These are phyloP conservation scores for Penicillium herquei DNA, from an alignment of 495 filamentous ascomycete species.

Conservation along the genomic window DNA sequence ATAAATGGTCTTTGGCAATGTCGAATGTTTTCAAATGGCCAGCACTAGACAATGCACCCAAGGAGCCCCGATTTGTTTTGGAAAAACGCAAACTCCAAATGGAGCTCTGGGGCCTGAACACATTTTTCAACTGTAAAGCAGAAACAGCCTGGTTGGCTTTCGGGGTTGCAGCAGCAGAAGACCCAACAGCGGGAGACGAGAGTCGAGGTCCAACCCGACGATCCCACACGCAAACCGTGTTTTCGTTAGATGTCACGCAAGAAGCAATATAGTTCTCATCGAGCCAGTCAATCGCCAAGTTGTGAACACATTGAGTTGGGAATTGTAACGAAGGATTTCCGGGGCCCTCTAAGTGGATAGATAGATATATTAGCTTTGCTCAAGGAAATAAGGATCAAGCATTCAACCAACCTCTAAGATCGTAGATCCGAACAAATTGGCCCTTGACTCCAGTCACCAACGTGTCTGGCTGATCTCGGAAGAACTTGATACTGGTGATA, in stretches of 20 bases:
- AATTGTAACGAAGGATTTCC: constrained; percentile 61
- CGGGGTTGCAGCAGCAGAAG: constrained; percentile 30
- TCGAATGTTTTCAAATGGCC: constrained; percentile 76
- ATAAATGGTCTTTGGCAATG: constrained; percentile 59
- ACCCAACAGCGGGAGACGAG: constrained; percentile 37
- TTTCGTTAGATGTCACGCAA: constrained; percentile 65
- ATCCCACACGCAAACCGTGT: constrained; percentile 85
- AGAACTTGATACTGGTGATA: constrained; percentile 90
- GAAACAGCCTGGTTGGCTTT: constrained; percentile 41
- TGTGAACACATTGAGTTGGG: constrained; percentile 82
- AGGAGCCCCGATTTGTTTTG: constrained; percentile 65
- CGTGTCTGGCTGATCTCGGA: constrained; percentile 77
- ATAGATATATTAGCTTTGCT: constrained; percentile 1
- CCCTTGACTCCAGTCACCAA: constrained; percentile 81
- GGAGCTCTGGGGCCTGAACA: constrained; percentile 54
- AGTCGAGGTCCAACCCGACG: constrained; percentile 61
- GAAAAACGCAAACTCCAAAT: constrained; percentile 83
- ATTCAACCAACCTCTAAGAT: constrained; percentile 68
- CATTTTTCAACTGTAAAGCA: constrained; percentile 66
- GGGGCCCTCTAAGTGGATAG: constrained; percentile 40
- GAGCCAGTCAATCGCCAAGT: constrained; percentile 82
- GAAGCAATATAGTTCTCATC: constrained; percentile 96
- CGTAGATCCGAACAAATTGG: constrained; percentile 85
- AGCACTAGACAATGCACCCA: constrained; percentile 73
- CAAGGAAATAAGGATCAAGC: background rate